These are phyloP conservation scores for Dalbergia oliveri DNA, from an alignment of 306 rosid species.

Conservation along the genomic window DNA sequence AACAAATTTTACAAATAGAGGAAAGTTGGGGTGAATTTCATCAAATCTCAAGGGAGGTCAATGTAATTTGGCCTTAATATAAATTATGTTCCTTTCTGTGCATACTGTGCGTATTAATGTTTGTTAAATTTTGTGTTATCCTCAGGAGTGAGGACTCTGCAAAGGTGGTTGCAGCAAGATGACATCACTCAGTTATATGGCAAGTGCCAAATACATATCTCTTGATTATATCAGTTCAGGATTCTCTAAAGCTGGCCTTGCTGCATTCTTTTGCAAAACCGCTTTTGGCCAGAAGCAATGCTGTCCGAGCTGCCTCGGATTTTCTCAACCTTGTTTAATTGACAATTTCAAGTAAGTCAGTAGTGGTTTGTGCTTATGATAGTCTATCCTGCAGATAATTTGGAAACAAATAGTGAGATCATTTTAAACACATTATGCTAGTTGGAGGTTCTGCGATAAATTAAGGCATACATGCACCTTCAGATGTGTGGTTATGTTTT, in stretches of 20 bases:
- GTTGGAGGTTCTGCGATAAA: slow-evolving; percentile 1
- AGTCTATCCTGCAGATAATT: slow-evolving; percentile 1
- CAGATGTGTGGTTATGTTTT: slow-evolving; percentile 8
- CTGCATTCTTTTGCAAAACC: slow-evolving; percentile 50
- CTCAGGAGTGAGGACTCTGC: slow-evolving; percentile 45
- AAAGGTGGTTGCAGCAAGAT: slow-evolving; percentile 52
- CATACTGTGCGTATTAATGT: slow-evolving; percentile 12
- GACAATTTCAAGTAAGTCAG: slow-evolving; percentile 68
- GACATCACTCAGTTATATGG: slow-evolving; percentile 41
- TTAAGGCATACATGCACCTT: neutral
- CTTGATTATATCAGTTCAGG: slow-evolving; percentile 45
- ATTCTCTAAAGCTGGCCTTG: slow-evolving; percentile 42
- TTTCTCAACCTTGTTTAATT: slow-evolving; percentile 52
- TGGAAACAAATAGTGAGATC: neutral
- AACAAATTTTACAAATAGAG: too few relatives aligned
- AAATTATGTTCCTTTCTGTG: neutral
- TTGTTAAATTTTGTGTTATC: slow-evolving; percentile 31
- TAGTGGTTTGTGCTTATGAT: slow-evolving; percentile 13
- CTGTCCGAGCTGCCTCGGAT: slow-evolving; percentile 47
- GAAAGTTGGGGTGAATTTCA: too few relatives aligned
- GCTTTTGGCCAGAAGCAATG: slow-evolving; percentile 44
- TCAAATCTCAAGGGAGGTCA: too few relatives aligned
- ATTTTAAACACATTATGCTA: neutral
- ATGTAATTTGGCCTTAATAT: too few relatives aligned
- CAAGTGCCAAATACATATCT: slow-evolving; percentile 48